Evolutionary conservation across 176 grass and related monocot genomes (phyloP), one percentile per base, ranked within the genome.

Genomic region (Phragmites australis): DNA sequence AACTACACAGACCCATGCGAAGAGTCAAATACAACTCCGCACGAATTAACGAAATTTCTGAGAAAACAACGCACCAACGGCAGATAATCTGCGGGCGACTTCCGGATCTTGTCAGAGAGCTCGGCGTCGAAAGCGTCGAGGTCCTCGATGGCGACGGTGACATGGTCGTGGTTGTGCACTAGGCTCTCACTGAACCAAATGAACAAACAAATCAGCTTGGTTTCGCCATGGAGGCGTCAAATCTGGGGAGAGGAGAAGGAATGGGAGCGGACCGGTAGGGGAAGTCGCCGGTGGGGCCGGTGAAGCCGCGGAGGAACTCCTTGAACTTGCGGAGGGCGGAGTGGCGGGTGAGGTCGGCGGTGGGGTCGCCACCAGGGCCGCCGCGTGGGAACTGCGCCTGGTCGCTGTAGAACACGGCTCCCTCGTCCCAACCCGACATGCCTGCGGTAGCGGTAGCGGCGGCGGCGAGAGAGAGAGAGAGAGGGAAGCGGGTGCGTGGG

Each of bases 361-460:
- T 47, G 70, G 89, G 87, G 72, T 90, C 95, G 83, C 85, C 90
- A 48, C 88, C 83, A 18, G 66, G 75, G 18, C 72, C 90, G 78
- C 91, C 94, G 61, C 73, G 89, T 7, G 92, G 92, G 67, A 94
- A 98, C 72, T 98, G 92, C 34, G 96, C 96, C 90, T 98, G 96
- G 72, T 98, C 96, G 61, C 96, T 98, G 88, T 94, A 98, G 84
- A 93, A 98, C 50, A 98, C 96, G 65, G 96, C 96, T 29, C 96
- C 92, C 88, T 98, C 96, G 65, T 98, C 96, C 96, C 96, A 98
- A 5, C 92, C 96, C 48, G 96, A 98, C 96, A 98, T 98, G 67
- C 63, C 30, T 9, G 65, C 15, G 42, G 43, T 42, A 1, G 14
- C 6, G 17, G 48, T 1, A 6, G 47, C 15, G 43, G n/a, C 22